Evolutionary conservation across 140 eudicot species (phyloP).

Genomic region (Bidens hawaiensis): DNA sequence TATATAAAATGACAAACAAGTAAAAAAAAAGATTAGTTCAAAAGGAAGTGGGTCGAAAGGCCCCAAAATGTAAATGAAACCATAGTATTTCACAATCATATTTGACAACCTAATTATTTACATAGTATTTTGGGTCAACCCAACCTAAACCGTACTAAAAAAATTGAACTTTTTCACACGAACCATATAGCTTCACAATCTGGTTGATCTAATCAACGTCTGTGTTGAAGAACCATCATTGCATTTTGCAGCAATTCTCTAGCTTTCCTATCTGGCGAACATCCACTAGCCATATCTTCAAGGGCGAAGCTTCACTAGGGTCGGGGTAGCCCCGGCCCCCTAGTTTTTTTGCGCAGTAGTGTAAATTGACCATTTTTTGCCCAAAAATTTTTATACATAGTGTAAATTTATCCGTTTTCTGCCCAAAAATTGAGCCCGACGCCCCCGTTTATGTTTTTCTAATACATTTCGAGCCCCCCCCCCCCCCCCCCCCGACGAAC

Average conservation of each 20-base stretch:
- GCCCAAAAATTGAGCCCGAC: too few species aligned
- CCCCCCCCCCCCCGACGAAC: too few species aligned
- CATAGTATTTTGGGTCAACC: not conserved
- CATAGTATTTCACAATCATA: not conserved
- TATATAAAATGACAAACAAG: not conserved
- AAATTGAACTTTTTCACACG: not conserved
- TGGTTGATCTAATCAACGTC: slow-evolving; percentile 19
- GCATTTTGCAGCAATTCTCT: slow-evolving; percentile 74
- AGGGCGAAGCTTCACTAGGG: too few species aligned
- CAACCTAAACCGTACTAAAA: too few species aligned
- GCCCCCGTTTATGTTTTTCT: too few species aligned
- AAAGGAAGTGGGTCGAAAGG: not conserved
- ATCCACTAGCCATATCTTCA: slow-evolving; percentile 60
- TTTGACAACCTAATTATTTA: not conserved
- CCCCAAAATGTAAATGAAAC: not conserved
- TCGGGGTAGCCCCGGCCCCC: too few species aligned
- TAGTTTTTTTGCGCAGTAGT: too few species aligned
- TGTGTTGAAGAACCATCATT: slow-evolving; percentile 41
- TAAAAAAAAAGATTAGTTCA: not conserved
- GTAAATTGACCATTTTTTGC: too few species aligned
- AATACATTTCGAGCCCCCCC: too few species aligned
- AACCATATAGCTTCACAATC: not conserved
- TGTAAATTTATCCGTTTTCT: too few species aligned
- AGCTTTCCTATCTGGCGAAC: slow-evolving; percentile 65
- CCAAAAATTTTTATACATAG: too few species aligned